Evolutionary conservation across 2,329 filamentous ascomycete genomes (phyloP).

Genomic region (Thielaviopsis euricoi): DNA sequence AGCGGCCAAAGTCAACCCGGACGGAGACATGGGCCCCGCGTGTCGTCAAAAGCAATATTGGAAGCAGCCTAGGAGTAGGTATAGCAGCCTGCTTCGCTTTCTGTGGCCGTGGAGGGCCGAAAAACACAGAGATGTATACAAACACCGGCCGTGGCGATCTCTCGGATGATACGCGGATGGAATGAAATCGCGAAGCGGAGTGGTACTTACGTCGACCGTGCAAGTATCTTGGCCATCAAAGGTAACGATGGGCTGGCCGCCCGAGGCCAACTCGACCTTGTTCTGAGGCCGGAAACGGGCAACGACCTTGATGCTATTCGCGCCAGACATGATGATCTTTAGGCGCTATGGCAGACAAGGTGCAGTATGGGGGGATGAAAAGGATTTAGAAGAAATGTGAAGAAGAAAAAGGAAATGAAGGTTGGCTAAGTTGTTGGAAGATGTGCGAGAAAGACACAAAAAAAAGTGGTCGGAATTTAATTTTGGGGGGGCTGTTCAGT

Average conservation of each 20-base stretch:
- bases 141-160: neutral
- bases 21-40: neutral
- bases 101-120: neutral
- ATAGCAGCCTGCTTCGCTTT: neutral
- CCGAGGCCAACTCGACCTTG: slow-evolving; percentile 75
- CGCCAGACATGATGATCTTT: slow-evolving; percentile 32
- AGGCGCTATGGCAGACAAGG: neutral
- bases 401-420: neutral
- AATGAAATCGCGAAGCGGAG: neutral
- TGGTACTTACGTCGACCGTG: slow-evolving; percentile 55
- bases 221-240: slow-evolving; percentile 87
- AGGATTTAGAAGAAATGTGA: neutral
- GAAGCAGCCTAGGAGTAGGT: neutral
- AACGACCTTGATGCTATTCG: slow-evolving; percentile 69
- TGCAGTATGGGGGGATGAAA: neutral
- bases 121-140: neutral
- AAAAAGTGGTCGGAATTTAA: neutral
- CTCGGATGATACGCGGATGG: neutral
- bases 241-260: slow-evolving; percentile 78
- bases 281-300: slow-evolving; percentile 97
- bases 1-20: neutral
- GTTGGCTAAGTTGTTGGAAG: neutral
- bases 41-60: too few species aligned
- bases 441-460: neutral
- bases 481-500: neutral